A percentile compares a stretch with the other conserved stretches of the same genome.
Evolutionary conservation across 306 rosid species (phyloP).

Genomic region (Quercus rubra): DNA sequence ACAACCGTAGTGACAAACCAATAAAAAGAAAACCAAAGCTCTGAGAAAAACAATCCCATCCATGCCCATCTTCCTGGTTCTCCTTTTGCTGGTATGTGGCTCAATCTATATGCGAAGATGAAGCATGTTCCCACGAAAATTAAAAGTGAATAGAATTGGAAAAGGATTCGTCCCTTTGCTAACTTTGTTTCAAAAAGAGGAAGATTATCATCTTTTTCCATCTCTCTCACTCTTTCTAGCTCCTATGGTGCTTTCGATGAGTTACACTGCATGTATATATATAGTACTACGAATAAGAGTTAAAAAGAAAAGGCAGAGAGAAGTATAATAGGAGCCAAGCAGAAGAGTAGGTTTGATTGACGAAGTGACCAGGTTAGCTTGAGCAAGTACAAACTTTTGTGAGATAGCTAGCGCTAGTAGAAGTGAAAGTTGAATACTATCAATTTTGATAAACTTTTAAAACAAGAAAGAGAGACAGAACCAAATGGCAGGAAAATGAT

Average conservation of each 20-base stretch:
- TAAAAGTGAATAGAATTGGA: slow-evolving; percentile 43
- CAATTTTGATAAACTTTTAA: no score
- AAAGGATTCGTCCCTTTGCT: slow-evolving; percentile 30
- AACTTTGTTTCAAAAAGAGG: slow-evolving; percentile 1
- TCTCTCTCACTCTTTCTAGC: neutral
- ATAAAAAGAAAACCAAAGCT: slow-evolving; percentile 1
- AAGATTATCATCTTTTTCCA: neutral
- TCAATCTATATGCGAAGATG: slow-evolving; percentile 35
- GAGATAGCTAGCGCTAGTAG: no score
- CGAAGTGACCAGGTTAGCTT: no score
- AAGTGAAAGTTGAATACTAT: no score
- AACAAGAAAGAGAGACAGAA: no score
- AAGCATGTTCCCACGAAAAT: slow-evolving; percentile 50
- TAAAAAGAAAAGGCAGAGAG: no score
- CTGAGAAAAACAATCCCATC: slow-evolving; percentile 8
- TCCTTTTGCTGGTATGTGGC: neutral
- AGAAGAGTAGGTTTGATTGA: no score
- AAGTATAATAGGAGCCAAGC: no score
- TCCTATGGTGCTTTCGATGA: neutral
- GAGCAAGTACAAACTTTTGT: no score
- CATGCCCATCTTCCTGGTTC: slow-evolving; percentile 1
- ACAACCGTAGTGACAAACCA: neutral
- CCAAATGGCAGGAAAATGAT: no score
- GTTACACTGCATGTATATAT: neutral
- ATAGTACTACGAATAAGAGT: no score